Evolutionary conservation across 768 basidiomycete species (phyloP).

Genomic region (Lenzites betulinus): DNA sequence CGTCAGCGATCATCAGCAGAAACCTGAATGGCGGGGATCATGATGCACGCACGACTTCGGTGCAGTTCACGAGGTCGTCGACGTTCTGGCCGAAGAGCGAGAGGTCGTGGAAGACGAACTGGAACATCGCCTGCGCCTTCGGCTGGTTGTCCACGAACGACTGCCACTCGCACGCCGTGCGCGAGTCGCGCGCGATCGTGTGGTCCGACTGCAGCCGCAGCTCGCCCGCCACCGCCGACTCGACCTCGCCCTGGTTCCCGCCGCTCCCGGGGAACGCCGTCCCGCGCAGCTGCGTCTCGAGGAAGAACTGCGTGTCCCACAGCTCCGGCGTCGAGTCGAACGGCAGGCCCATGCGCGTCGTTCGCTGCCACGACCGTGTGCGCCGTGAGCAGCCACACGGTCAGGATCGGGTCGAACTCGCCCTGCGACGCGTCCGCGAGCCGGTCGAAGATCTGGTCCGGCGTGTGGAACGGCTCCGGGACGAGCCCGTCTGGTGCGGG

Average conservation of each 20-base stretch:
- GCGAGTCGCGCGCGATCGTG: slow-evolving; percentile 25
- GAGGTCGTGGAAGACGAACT: too few relatives aligned
- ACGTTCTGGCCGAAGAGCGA: slow-evolving; percentile 30
- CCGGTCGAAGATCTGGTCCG: slow-evolving; percentile 6
- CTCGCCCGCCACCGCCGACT: slow-evolving; percentile 23
- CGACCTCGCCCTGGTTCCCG: slow-evolving; percentile 24
- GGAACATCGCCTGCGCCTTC: too few relatives aligned
- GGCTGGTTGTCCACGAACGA: too few relatives aligned
- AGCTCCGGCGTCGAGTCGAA: slow-evolving; percentile 26
- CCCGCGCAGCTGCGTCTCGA: slow-evolving; percentile 43
- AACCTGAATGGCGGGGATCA: not conserved
- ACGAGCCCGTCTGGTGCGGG: not conserved
- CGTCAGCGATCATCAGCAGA: not conserved
- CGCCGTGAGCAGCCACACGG: too few relatives aligned
- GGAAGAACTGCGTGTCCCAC: slow-evolving; percentile 31
- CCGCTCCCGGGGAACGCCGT: slow-evolving; percentile 24
- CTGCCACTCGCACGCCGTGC: slow-evolving; percentile 27
- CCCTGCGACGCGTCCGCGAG: slow-evolving; percentile 19
- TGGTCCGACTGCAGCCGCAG: slow-evolving; percentile 31
- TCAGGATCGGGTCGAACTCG: not conserved
- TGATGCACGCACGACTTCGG: slow-evolving; percentile 27
- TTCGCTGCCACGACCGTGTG: slow-evolving; percentile 28
- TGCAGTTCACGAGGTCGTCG: slow-evolving; percentile 28
- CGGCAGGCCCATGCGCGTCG: slow-evolving; percentile 25
- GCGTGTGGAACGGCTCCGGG: too few relatives aligned